Percentiles rank a stretch among this genome's conserved stretches.
Evolutionary conservation across 352 stramenopile genomes (phyloP).

Genomic region (Phytophthora pini): DNA sequence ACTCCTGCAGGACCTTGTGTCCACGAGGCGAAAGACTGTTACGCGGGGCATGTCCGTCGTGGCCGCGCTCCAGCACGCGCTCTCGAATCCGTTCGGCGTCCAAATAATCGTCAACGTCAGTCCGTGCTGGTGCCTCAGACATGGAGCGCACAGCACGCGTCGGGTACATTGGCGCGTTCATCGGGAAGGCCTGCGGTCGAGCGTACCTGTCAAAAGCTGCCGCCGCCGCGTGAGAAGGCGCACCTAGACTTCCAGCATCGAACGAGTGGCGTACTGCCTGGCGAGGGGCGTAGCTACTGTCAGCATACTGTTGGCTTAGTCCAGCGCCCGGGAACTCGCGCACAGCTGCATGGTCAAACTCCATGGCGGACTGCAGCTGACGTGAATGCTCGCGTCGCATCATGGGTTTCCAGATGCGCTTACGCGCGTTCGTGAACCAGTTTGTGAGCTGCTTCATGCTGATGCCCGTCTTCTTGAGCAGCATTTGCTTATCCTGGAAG

Average conservation of each 20-base stretch:
- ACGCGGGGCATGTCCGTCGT: slow-evolving; percentile 44
- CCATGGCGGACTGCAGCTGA: slow-evolving; percentile 75
- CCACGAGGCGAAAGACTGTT: slow-evolving; percentile 70
- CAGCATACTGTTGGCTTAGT: slow-evolving; percentile 35
- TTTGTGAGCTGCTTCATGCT: slow-evolving; percentile 93
- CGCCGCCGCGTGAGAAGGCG: slow-evolving; percentile 27
- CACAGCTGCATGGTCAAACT: slow-evolving; percentile 65
- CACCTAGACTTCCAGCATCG: slow-evolving; percentile 65
- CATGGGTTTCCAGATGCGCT: slow-evolving; percentile 92
- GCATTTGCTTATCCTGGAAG: slow-evolving; percentile 86
- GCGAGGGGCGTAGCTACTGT: slow-evolving; percentile 54
- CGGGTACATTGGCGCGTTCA: slow-evolving; percentile 40
- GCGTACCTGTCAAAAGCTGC: slow-evolving; percentile 39
- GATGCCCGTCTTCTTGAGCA: slow-evolving; percentile 90
- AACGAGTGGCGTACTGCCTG: slow-evolving; percentile 67
- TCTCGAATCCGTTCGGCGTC: slow-evolving; percentile 75
- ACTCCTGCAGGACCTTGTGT: slow-evolving; percentile 83
- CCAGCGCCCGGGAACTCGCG: slow-evolving; percentile 46
- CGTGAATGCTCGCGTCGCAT: slow-evolving; percentile 86
- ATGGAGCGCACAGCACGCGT: slow-evolving; percentile 65
- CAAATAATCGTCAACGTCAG: slow-evolving; percentile 70
- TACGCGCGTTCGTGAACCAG: slow-evolving; percentile 91
- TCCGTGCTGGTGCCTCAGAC: slow-evolving; percentile 60
- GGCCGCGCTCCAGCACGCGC: slow-evolving; percentile 53
- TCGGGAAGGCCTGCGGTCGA: slow-evolving; percentile 32